Evolutionary conservation across 2,329 filamentous ascomycete species (phyloP).

Genomic region (Fusarium floridanum): DNA sequence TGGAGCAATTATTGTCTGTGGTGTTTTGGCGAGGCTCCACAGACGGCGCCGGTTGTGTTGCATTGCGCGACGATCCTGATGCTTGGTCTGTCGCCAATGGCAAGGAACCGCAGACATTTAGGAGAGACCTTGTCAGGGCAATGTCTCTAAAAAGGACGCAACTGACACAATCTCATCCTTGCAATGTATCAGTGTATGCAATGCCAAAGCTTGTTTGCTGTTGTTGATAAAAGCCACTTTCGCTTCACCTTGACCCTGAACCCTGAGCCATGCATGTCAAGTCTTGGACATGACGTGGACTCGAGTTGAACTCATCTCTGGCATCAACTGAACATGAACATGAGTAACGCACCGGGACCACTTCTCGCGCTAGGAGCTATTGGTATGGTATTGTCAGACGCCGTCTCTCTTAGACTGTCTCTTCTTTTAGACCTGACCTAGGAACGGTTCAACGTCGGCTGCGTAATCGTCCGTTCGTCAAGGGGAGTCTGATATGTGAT

Average conservation of each 20-base stretch:
- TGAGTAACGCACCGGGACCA: neutral
- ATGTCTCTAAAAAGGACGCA: neutral
- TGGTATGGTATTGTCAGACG: neutral
- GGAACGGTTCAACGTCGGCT: neutral
- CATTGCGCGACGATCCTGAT: neutral
- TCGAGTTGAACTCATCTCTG: neutral
- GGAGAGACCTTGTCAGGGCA: neutral
- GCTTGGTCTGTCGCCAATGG: conserved; percentile 1
- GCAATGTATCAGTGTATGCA: neutral
- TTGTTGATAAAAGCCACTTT: neutral
- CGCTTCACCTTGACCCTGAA: neutral
- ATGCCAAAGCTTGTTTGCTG: neutral
- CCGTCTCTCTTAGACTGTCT: neutral
- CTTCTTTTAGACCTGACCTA: neutral
- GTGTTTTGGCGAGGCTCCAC: neutral
- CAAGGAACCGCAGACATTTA: neutral
- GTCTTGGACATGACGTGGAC: neutral
- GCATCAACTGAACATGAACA: neutral
- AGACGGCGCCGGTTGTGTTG: neutral
- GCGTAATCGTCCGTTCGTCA: neutral
- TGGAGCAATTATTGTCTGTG: neutral
- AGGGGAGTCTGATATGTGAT: neutral
- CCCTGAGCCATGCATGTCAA: neutral
- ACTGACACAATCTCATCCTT: neutral
- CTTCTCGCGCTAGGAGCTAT: neutral